Base-by-base conservation (phyloP, 139 green algal species). In the Chlorella sp. region DNA sequence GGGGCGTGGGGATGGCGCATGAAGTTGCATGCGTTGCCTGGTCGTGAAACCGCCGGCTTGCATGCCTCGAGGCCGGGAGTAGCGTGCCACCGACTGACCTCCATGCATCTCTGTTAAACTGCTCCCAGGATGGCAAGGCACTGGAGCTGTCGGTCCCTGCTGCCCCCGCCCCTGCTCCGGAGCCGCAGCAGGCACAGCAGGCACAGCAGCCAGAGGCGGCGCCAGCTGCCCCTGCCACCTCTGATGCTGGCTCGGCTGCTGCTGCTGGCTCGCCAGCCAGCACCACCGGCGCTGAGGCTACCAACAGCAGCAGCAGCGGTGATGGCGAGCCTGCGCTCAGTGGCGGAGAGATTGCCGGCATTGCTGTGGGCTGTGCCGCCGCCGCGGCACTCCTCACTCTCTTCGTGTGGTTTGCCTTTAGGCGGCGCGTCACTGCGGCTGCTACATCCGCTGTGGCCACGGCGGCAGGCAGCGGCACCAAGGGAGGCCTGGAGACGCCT, bases 271-370 rank as follows among this genome's bases (percentile, higher is more conserved):
- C 30, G 18, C n/a, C 74, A 0, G 47, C n/a, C n/a, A 26, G 32
- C 17, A 30, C 47, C 2, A 3, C 44, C 21, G 47, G 9, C 18
- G 28, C 47, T 28, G 36, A 15, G 9, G 71, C 1, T 51, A 23
- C 0, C 11, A 30, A 13, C 34, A 67, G 26, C 76, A 73, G 25
- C 34, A 72, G 34, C 60, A 38, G 34, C 69, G 30, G 23, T 16
- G 26, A 28, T 47, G 41, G 41, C 39, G 15, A 18, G 18, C 56
- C 70, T 38, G 70, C 60, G 9, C 57, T 72, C 15, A 34, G 32
- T 11, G 38, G 36, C 18, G 76, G 76, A n/a, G 38, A 30, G 3
- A 72, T 82, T 62, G 76, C 38, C 3, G 76, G 76, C 25, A 82
- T 82, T 13, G 60, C 60, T 4, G 56, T 68, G 36, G 76, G 76